Evolutionary conservation across 108 stramenopile genomes (phyloP).

Genomic region (Nitzschia palea): DNA sequence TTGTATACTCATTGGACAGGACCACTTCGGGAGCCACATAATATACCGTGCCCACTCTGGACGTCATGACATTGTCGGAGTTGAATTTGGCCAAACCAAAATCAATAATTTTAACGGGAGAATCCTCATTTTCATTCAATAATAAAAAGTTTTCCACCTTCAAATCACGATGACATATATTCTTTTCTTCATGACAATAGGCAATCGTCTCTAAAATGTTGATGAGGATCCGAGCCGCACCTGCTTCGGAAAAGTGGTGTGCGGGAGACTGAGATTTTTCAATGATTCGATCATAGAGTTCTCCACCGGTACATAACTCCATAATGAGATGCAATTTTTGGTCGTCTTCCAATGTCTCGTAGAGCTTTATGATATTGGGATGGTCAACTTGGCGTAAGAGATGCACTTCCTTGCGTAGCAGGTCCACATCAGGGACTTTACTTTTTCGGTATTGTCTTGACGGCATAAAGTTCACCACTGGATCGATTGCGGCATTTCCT

Average conservation of each 20-base stretch:
- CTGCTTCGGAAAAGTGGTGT: slow-evolving; percentile 47
- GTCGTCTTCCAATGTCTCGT: slow-evolving; percentile 73
- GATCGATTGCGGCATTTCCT: slow-evolving; percentile 4
- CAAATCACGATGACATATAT: slow-evolving; percentile 68
- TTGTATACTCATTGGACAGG: slow-evolving; percentile 44
- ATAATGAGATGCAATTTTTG: slow-evolving; percentile 70
- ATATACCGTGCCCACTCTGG: slow-evolving; percentile 68
- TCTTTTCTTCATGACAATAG: slow-evolving; percentile 67
- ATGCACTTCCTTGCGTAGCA: slow-evolving; percentile 40
- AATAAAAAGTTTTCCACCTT: slow-evolving; percentile 69
- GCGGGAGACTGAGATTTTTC: slow-evolving; percentile 33
- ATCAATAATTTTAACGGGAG: slow-evolving; percentile 72
- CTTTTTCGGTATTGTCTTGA: slow-evolving; percentile 49
- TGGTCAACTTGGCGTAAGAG: slow-evolving; percentile 59
- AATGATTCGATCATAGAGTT: slow-evolving; percentile 76
- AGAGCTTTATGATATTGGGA: slow-evolving; percentile 72
- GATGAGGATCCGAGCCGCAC: slow-evolving; percentile 47
- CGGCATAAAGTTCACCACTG: slow-evolving; percentile 22
- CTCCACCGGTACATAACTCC: slow-evolving; percentile 80
- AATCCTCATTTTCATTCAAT: slow-evolving; percentile 33
- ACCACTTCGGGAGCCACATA: slow-evolving; percentile 77
- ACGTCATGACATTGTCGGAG: slow-evolving; percentile 47
- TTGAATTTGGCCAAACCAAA: slow-evolving; percentile 78
- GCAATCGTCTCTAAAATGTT: slow-evolving; percentile 62
- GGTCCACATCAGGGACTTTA: slow-evolving; percentile 23